Conservation (phyloP, 495 filamentous ascomycete species). For the Neurospora sp. region DNA sequence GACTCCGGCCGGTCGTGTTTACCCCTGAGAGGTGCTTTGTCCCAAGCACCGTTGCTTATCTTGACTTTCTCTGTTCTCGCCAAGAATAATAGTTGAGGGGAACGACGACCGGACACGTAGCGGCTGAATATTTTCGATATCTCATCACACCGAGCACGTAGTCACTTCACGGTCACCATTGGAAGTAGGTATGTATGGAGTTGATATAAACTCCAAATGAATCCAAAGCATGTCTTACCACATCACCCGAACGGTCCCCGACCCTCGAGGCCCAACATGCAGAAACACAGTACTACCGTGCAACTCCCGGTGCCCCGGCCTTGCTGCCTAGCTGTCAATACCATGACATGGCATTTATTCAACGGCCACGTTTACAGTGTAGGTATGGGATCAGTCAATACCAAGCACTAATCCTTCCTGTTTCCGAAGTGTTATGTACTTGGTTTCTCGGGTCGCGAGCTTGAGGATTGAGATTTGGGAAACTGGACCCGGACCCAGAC, state of each 20-base stretch:
- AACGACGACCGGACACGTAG: not conserved
- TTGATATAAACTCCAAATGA: not conserved
- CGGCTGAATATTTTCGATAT: not conserved
- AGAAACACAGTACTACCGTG: not conserved
- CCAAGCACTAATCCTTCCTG: not conserved
- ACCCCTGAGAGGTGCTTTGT: not conserved
- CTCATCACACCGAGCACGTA: not conserved
- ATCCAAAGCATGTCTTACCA: not conserved
- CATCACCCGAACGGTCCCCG: not conserved
- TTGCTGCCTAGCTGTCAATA: not conserved
- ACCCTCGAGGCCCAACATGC: not conserved
- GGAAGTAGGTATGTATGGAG: not conserved
- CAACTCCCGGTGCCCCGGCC: not conserved
- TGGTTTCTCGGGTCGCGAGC: not conserved
- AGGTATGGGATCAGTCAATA: not conserved
- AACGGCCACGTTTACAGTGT: not conserved
- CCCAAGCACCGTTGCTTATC: not conserved
- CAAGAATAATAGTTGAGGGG: not conserved
- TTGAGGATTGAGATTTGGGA: not conserved
- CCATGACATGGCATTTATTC: not conserved
- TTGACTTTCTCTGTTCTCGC: not conserved
- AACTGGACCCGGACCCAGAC: not conserved
- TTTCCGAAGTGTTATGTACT: not conserved
- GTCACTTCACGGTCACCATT: not conserved
- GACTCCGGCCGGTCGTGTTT: not conserved